Conservation (phyloP, 2,329 filamentous ascomycete species). For the Daldinia eschscholtzii region DNA sequence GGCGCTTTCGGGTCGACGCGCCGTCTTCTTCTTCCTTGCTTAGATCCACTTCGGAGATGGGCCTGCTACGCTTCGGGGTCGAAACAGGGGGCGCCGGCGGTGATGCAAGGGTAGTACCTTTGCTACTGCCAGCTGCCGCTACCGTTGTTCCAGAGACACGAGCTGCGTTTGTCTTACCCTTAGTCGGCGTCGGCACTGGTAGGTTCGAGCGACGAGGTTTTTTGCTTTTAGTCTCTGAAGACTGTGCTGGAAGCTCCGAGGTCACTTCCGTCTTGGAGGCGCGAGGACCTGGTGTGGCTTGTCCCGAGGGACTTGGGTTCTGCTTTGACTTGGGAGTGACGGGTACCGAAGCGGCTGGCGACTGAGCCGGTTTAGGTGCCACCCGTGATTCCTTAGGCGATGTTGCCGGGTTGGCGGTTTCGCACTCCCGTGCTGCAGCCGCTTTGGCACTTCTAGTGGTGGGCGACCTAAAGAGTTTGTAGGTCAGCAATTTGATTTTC, state of each 20-base stretch:
- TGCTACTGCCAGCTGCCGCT: not conserved
- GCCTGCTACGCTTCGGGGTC: slow-evolving; percentile 9
- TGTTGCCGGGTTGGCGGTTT: slow-evolving; percentile 17
- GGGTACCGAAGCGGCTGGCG: not conserved
- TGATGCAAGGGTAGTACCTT: not conserved
- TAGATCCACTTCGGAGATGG: not conserved
- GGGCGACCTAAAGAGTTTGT: slow-evolving; percentile 28
- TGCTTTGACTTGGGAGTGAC: not conserved
- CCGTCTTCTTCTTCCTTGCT: not conserved
- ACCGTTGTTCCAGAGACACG: not conserved
- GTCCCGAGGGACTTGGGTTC: slow-evolving; percentile 14
- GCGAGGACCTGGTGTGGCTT: not conserved
- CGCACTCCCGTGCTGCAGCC: slow-evolving; percentile 4
- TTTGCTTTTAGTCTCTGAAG: slow-evolving; percentile 22
- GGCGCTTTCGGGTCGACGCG: slow-evolving; percentile 12
- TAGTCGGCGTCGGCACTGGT: not conserved
- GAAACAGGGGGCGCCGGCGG: not conserved
- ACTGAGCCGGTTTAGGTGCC: not conserved
- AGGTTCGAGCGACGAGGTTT: slow-evolving; percentile 5
- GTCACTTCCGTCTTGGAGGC: not conserved
- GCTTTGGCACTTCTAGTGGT: slow-evolving; percentile 21
- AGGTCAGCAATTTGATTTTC: slow-evolving; percentile 28
- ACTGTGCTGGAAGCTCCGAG: slow-evolving; percentile 10
- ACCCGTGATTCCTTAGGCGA: slow-evolving; percentile 12
- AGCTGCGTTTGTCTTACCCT: not conserved